A percentile compares a stretch with the other conserved stretches of the same genome.
phyloP scores from a whole-genome alignment of 1,284 basidiomycete genomes.

The Malassezia japonica region DNA sequence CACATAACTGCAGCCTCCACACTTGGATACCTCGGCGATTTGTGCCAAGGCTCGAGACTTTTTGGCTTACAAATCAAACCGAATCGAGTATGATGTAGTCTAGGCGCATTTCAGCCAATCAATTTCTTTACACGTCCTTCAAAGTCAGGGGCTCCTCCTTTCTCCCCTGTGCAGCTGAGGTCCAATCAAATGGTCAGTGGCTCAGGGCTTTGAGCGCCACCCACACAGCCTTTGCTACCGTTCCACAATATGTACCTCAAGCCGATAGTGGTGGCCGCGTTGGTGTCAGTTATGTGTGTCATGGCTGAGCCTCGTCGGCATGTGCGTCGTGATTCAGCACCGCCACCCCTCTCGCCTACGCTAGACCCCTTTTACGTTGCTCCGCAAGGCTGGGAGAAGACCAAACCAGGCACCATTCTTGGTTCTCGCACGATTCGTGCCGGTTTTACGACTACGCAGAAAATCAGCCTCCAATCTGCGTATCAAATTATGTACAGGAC shows the following conservation, averaged over 20 bases:
- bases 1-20: too few relatives aligned
- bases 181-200: neutral
- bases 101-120: too few relatives aligned
- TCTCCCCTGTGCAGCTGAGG: neutral
- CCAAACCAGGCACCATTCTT: constrained; percentile 14
- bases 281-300: neutral
- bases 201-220: neutral
- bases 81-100: too few relatives aligned
- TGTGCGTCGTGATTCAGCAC: neutral
- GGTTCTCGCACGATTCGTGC: constrained; percentile 8
- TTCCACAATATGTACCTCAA: neutral
- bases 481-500: constrained; percentile 34
- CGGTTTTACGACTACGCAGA: constrained; percentile 20
- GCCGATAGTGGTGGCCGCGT: neutral
- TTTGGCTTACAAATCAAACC: too few relatives aligned
- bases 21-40: too few relatives aligned
- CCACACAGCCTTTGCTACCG: too few relatives aligned
- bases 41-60: too few relatives aligned
- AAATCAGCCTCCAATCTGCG: constrained; percentile 16
- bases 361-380: constrained; percentile 15
- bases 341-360: constrained; percentile 5
- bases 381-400: constrained; percentile 4
- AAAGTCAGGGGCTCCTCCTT: too few relatives aligned
- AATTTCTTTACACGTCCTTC: neutral
- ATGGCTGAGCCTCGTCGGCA: neutral